Percentiles rank a stretch among this genome's conserved stretches.
Conservation (phyloP, 805 yeast genomes). For the Kazachstania bromeliacearum region DNA sequence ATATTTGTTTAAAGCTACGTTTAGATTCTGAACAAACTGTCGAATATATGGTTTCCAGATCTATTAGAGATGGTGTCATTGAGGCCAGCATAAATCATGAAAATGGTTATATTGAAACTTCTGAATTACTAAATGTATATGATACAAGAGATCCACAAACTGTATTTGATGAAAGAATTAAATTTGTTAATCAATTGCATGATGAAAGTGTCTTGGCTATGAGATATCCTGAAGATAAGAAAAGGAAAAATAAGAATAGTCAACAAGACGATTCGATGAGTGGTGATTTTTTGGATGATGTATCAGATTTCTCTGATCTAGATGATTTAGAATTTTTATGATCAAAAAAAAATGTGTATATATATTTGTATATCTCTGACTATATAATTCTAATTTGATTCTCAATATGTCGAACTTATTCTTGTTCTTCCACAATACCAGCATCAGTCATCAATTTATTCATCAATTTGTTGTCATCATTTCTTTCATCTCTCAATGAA, state of each 20-base stretch:
- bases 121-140: slow-evolving; percentile 77
- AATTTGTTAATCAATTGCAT: slow-evolving; percentile 81
- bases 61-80: slow-evolving; percentile 93
- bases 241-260: slow-evolving; percentile 14
- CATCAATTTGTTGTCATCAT: slow-evolving; percentile 34
- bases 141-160: slow-evolving; percentile 79
- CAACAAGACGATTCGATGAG: slow-evolving; percentile 16
- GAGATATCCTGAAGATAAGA: slow-evolving; percentile 63
- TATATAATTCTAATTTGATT: slow-evolving; percentile 1
- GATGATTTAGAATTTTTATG: slow-evolving; percentile 26
- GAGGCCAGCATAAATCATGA: slow-evolving; percentile 91
- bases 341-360: slow-evolving; percentile 1
- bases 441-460: slow-evolving; percentile 7
- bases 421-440: slow-evolving; percentile 6
- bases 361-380: neutral
- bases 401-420: slow-evolving; percentile 1
- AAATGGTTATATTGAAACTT: slow-evolving; percentile 82
- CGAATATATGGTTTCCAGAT: slow-evolving; percentile 93
- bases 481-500: slow-evolving; percentile 56
- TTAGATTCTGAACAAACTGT: slow-evolving; percentile 92
- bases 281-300: slow-evolving; percentile 22
- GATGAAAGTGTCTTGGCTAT: slow-evolving; percentile 89
- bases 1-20: slow-evolving; percentile 84
- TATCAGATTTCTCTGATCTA: slow-evolving; percentile 29
- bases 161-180: slow-evolving; percentile 87